Evolutionary conservation across 2,329 filamentous ascomycete species (phyloP), one percentile per base, ranked within the genome.

Genomic region (Claviceps capensis): DNA sequence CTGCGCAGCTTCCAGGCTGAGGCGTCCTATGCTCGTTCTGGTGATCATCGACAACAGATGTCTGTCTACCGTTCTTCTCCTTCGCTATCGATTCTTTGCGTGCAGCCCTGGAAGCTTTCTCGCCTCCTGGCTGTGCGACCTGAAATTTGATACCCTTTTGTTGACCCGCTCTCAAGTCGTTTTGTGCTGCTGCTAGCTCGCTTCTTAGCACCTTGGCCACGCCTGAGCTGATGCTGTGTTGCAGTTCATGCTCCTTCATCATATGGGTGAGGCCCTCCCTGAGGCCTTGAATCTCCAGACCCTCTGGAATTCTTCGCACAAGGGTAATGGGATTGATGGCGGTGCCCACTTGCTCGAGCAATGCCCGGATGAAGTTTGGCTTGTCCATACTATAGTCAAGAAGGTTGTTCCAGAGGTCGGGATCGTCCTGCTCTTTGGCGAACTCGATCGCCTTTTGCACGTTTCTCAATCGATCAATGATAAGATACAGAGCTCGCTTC

Each of bases 381-480:
- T 96, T 95, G 69, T 96, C 89, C 93, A 98, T 97, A 55, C 86
- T 91, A 67, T 97, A 97, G 59, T 91, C 82, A 5, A 98, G 78
- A 7, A 98, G 75, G 62, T 97, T 90, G 57, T 95, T 86, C 93
- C 93, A 98, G 0, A 98, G 76, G 59, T 96, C 90, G 0, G 84
- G 82, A 60, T 96, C 90, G 56, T 93, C 83, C 63, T 97, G 89
- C 55, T 90, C 85, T 66, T 96, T 96, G 51, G 89, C 90, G 62
- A 98, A 98, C 1, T 85, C 79, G 59, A 98, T 98, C 8, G 93
- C 93, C 59, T 93, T 89, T 48, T 84, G 85, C 48, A 97, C 90
- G 63, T 98, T 88, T 53, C 83, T 83, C 5, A 98, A 77, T n/a
- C 88, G 83, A 61, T 95, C 88, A 56, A 97, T 94, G 62, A 98